Evolutionary conservation across 352 stramenopile species (phyloP).

Genomic region (Pythium periplocum): DNA sequence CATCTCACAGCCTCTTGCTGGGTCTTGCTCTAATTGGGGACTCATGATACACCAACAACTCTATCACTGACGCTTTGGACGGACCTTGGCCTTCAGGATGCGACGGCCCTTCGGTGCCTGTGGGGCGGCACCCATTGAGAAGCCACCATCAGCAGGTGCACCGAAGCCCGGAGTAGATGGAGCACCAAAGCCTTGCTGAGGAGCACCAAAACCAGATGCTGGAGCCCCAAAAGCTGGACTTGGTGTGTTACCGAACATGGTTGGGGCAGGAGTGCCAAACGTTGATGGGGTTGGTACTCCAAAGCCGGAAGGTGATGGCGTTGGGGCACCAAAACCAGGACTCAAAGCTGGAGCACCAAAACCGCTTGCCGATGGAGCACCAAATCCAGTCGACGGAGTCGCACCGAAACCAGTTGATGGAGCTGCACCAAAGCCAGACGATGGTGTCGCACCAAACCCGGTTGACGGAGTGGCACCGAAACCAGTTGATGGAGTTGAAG

Average conservation of each 20-base stretch:
- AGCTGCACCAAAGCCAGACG: conserved; percentile 17
- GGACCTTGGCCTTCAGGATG: conserved; percentile 55
- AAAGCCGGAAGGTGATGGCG: conserved; percentile 8
- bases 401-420: conserved; percentile 12
- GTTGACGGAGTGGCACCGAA: conserved; percentile 23
- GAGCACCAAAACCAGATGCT: conserved; percentile 22
- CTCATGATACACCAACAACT: not conserved
- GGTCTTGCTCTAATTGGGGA: too few relatives aligned
- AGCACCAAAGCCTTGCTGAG: conserved; percentile 9
- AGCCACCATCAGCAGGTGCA: conserved; percentile 32
- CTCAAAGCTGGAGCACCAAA: conserved; percentile 11
- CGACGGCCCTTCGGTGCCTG: conserved; percentile 45
- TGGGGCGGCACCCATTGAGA: conserved; percentile 60
- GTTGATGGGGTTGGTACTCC: conserved; percentile 15
- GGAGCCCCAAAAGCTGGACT: not conserved
- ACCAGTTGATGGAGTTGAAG: conserved; percentile 14
- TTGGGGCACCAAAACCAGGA: conserved; percentile 11
- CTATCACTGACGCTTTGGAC: conserved; percentile 21
- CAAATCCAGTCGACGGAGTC: conserved; percentile 1
- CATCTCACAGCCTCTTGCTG: too few relatives aligned
- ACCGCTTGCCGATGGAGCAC: conserved; percentile 4
- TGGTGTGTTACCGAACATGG: conserved; percentile 13
- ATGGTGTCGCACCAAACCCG: conserved; percentile 28
- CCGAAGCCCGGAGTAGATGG: conserved; percentile 14
- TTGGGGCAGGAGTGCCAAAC: conserved; percentile 13